Evolutionary conservation across 106 monocot species (phyloP).

Genomic region (Platanthera zijinensis): DNA sequence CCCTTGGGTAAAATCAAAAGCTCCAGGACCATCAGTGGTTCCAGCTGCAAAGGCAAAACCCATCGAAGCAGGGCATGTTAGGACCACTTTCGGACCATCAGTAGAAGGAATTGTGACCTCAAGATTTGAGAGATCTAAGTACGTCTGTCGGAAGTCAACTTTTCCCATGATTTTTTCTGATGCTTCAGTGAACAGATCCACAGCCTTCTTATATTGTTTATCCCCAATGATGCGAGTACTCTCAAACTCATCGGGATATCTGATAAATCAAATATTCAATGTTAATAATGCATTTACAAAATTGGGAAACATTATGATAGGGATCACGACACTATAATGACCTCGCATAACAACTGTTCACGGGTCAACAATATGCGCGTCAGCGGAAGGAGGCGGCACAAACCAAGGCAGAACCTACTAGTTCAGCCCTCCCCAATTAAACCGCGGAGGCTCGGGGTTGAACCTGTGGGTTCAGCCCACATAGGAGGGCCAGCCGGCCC

Average conservation of each 20-base stretch:
- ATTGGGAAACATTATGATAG: background rate
- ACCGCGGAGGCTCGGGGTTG: no score
- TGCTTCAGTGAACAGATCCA: slow-evolving; percentile 69
- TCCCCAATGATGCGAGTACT: slow-evolving; percentile 87
- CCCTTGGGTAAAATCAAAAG: slow-evolving; percentile 90
- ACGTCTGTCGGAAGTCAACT: slow-evolving; percentile 75
- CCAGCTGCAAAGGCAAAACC: slow-evolving; percentile 97
- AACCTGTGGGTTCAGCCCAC: no score
- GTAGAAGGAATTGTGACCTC: slow-evolving; percentile 41
- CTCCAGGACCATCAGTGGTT: slow-evolving; percentile 96
- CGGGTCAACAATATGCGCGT: no score
- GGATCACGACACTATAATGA: no score
- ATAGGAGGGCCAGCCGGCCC: no score
- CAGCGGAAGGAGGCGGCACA: no score
- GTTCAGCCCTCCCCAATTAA: no score
- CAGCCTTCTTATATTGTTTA: slow-evolving; percentile 71
- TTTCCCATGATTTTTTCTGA: slow-evolving; percentile 62
- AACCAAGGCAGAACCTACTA: no score
- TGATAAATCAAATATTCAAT: slow-evolving; percentile 13
- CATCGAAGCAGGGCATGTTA: slow-evolving; percentile 94
- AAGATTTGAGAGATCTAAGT: slow-evolving; percentile 63
- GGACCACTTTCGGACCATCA: slow-evolving; percentile 25
- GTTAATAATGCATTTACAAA: background rate
- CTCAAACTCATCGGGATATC: slow-evolving; percentile 94
- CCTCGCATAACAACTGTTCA: no score